Evolutionary conservation across 352 stramenopile species (phyloP).

Genomic region (Phytophthora palmivora): DNA sequence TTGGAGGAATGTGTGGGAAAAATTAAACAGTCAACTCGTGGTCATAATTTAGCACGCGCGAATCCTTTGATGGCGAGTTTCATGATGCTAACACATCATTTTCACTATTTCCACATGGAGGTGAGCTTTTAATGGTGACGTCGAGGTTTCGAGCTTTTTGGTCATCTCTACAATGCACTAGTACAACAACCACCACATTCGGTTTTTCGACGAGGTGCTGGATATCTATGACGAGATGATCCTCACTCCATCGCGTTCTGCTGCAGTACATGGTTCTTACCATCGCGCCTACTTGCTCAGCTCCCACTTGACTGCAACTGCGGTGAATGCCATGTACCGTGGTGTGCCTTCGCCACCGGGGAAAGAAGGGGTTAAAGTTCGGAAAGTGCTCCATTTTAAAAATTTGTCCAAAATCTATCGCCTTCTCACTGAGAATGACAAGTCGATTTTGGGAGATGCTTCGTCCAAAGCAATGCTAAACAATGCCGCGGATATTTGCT

Average conservation of each 20-base stretch:
- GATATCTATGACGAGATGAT: slow-evolving; percentile 32
- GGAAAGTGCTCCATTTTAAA: slow-evolving; percentile 19
- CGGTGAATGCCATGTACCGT: slow-evolving; percentile 34
- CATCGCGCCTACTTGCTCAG: slow-evolving; percentile 35
- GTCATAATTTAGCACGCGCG: slow-evolving; percentile 23
- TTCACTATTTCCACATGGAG: slow-evolving; percentile 33
- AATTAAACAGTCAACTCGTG: slow-evolving; percentile 9
- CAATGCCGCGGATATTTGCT: slow-evolving; percentile 29
- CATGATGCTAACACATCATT: slow-evolving; percentile 35
- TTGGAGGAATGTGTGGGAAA: slow-evolving; percentile 8
- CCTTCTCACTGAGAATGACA: slow-evolving; percentile 30
- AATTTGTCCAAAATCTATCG: slow-evolving; percentile 38
- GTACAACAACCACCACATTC: slow-evolving; percentile 22
- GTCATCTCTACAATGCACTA: slow-evolving; percentile 41
- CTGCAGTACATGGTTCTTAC: slow-evolving; percentile 29
- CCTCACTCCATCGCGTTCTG: slow-evolving; percentile 38
- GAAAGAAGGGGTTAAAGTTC: slow-evolving; percentile 24
- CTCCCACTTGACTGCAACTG: slow-evolving; percentile 28
- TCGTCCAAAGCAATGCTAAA: slow-evolving; percentile 28
- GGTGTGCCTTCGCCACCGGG: slow-evolving; percentile 3
- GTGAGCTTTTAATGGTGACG: slow-evolving; percentile 34
- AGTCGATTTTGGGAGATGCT: slow-evolving; percentile 23
- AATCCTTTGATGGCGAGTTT: slow-evolving; percentile 42
- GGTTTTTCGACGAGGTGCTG: slow-evolving; percentile 40
- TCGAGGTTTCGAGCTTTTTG: slow-evolving; percentile 37